Evolutionary conservation across 2,329 filamentous ascomycete genomes (phyloP).

Genomic region (Fusarium sp.): DNA sequence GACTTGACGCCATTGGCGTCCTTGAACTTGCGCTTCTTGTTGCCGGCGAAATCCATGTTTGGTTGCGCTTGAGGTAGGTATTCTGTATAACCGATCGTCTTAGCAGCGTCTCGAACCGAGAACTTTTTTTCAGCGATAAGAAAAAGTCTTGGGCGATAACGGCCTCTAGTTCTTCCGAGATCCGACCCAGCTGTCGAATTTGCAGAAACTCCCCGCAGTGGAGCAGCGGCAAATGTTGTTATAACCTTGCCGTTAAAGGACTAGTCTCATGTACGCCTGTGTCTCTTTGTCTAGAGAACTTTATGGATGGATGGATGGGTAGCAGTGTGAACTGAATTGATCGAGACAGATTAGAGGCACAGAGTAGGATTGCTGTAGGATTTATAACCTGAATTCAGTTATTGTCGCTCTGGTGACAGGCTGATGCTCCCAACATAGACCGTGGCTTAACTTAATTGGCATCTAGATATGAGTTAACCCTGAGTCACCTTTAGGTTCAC

Average conservation of each 20-base stretch:
- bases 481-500: background rate
- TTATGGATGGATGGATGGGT: background rate
- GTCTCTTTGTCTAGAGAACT: background rate
- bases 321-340: conserved; percentile 12
- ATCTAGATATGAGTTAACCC: background rate
- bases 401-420: background rate
- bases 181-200: background rate
- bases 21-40: conserved; percentile 60
- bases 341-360: background rate
- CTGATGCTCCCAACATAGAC: background rate
- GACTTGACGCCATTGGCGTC: conserved; percentile 50
- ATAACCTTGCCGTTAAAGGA: conserved; percentile 23
- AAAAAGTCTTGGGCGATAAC: conserved; percentile 43
- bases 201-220: conserved; percentile 33
- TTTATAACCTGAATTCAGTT: background rate
- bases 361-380: background rate
- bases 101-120: conserved; percentile 26
- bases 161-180: conserved; percentile 35
- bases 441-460: background rate
- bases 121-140: conserved; percentile 47
- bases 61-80: conserved; percentile 29
- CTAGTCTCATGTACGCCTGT: conserved; percentile 21
- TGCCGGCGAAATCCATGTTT: conserved; percentile 52
- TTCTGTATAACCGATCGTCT: conserved; percentile 21
- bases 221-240: conserved; percentile 40